Base-by-base conservation (phyloP, 2,329 filamentous ascomycete species). In the Coniella lustricola region DNA sequence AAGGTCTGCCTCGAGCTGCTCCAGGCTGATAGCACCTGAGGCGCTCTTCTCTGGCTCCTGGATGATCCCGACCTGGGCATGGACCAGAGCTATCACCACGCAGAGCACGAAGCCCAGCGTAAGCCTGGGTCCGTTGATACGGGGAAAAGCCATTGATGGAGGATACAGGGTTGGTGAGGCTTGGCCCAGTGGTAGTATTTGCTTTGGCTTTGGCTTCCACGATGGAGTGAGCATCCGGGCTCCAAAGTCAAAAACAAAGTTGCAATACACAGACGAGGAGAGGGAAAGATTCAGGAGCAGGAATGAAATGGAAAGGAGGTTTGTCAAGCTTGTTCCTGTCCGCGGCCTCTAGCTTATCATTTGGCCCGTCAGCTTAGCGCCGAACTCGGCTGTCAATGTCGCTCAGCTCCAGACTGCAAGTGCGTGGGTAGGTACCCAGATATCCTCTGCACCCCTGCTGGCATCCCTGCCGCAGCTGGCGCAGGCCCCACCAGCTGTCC, bases 1-100 rank as follows among this genome's bases (percentile, higher is more conserved):
- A 40, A 94, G 73, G 67, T 84, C 75, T 56, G 84, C 81, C 57
- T 90, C 85, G 39, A 94, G 78, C 64, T 86, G 78, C 17, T 81
- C 75, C 33, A 87, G 65, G 57, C 74, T 80, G 62, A 84, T 48
- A 1, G 31, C 41, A 20, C 39, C 40, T 34, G 50, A 14, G 49
- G 51, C 32, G 36, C 21, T 41, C 41, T 53, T 40, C 9, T 38
- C 36, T 5, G 49, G 16, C 13, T 22, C 13, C 4, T 22, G 22
- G 42, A 37, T 17, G 36, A 34, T 42, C 22, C n/a, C 32, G 3
- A 46, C 35, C 40, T 53, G 39, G 34, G 48, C 50, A 17, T 49
- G 44, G 35, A 53, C 50, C 16, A 53, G 22, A 35, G 50, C 50
- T 41, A 53, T 53, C 13, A 39, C 44, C 44, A 48, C 20, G 38